Base-by-base conservation (phyloP, 2,329 filamentous ascomycete species). In the Colletotrichum orchidophilum region DNA sequence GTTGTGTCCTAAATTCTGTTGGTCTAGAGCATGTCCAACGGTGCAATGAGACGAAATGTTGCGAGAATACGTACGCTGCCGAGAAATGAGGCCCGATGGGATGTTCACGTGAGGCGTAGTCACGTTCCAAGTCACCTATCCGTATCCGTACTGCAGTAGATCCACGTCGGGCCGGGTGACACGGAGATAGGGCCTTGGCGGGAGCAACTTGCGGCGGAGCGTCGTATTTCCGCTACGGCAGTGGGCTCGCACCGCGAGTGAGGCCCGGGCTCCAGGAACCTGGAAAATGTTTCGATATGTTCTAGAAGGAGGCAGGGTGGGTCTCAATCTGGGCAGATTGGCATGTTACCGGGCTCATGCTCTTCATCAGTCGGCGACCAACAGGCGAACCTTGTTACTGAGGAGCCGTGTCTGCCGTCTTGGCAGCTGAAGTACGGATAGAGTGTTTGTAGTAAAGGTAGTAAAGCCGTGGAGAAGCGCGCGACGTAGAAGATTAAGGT, bases 331-430 rank as follows among this genome's bases (percentile, higher is more conserved):
- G 57, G 35, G 35, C 11, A 69, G 21, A 59, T 54, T 46, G n/a
- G 42, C 24, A 46, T 26, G 24, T 3, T 21, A 60, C 61, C 26
- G 53, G 66, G 27, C 12, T 65, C 39, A 65, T 65, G 66, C 66
- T 58, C 33, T 53, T 65, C 61, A 54, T 54, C 46, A 54, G 61
- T 62, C 46, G 53, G 29, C 35, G 26, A 52, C 7, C 9, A 49
- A 31, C 18, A 7, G 39, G 29, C 35, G 26, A 49, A 21, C 39
- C 42, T 35, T 35, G 42, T 8, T 46, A n/a, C 27, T 8, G 15
- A 8, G 59, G 55, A 42, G 59, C 58, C 65, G 65, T 58, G 59
- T 55, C 52, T 50, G 53, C 39, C 65, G 63, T 42, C 67, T 62
- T 57, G 63, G 57, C 67, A 35, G 27, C 9, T n/a, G 24, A 27